Evolutionary conservation across 2,329 filamentous ascomycete species (phyloP), one percentile per base, ranked within the genome.

Genomic region (Myriosclerotinia scirpicola): DNA sequence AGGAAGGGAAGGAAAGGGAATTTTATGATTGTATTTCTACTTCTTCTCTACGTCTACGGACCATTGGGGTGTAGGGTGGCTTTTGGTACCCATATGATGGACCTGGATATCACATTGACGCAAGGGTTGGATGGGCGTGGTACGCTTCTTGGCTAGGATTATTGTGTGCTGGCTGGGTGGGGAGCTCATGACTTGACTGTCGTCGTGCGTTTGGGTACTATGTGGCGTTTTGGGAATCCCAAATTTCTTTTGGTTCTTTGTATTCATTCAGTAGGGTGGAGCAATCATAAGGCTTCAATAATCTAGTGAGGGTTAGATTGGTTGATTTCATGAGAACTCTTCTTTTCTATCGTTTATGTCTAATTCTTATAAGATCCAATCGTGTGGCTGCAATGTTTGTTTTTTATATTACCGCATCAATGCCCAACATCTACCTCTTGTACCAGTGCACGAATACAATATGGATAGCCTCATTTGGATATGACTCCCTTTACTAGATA

Each of bases 221-320:
- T 50, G 44, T 50, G 58, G 58, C 30, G 44, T 50, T 61, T 38
- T 38, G 15, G 58, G 34, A 34, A 50, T 20, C 20, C 36, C 22
- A 17, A 38, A 74, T 83, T 8, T 78, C 83, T 20, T 38, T 38
- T 22, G 17, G 11, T 38, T 61, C 20, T 4, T 26, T 50, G 30
- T 48, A 48, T 60, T 26, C 44, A 20, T 50, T 56, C 34, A 17
- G 34, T 40, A 22, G 14, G 44, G 5, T 22, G 15, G 30, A 15
- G 54, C 38, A 38, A 50, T 38, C 44, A 50, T 38, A 38, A 38
- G 34, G 14, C 44, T 50, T 40, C 50, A 30, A 26, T 50, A 38
- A 22, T 26, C 30, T 26, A 26, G 14, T 60, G 1, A 11, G 9
- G n/a, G n/a, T 38, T 50, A 60, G 58, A 50, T 60, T 30, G 20